phyloP scores from a whole-genome alignment of 805 yeast genomes.

The Teunomyces gatunensis region DNA sequence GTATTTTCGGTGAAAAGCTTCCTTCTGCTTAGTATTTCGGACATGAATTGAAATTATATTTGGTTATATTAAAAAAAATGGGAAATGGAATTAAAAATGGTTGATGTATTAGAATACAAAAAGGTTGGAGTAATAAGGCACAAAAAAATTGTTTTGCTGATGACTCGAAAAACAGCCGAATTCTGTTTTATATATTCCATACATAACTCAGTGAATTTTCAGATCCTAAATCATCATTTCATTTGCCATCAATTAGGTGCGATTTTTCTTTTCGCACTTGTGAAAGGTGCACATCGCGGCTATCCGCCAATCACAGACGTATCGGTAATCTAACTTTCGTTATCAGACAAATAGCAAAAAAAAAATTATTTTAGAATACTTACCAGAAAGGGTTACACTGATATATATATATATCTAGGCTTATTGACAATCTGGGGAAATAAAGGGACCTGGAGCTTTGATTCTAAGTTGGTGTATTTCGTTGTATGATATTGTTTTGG shows the following conservation, averaged over 20 bases:
- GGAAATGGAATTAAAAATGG: background rate
- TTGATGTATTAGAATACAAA: background rate
- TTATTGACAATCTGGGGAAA: slow-evolving; percentile 1
- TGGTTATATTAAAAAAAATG: background rate
- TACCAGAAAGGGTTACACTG: background rate
- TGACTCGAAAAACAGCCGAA: background rate
- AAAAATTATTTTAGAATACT: background rate
- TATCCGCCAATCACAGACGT: slow-evolving; percentile 5
- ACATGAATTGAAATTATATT: background rate
- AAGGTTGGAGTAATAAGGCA: background rate
- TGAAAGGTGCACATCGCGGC: background rate
- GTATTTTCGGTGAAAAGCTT: slow-evolving; percentile 34
- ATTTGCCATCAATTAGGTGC: background rate
- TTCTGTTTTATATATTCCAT: slow-evolving; percentile 2
- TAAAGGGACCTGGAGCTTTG: background rate
- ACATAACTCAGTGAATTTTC: background rate
- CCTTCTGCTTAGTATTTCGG: slow-evolving; percentile 26
- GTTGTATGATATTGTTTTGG: background rate
- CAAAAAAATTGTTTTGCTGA: background rate
- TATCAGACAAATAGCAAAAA: background rate
- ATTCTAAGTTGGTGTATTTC: too few relatives aligned
- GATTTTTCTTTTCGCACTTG: background rate
- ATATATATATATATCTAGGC: background rate
- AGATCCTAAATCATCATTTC: slow-evolving; percentile 1
- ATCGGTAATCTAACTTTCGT: slow-evolving; percentile 2